Base-by-base conservation (phyloP, 208 protist genomes). In the Trypanosoma cruzi region DNA sequence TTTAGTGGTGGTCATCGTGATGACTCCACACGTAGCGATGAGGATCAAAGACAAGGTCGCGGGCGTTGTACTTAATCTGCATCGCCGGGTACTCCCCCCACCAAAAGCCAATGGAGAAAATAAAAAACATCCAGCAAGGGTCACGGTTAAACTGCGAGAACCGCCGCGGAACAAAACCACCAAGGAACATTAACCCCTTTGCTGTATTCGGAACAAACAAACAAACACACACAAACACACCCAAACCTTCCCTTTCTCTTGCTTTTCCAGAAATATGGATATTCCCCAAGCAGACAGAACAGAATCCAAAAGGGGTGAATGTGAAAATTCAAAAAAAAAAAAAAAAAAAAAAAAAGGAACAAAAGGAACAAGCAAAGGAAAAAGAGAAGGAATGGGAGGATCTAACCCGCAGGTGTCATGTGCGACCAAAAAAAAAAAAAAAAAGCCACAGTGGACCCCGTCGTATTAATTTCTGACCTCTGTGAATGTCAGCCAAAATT, bases 11-110 rank as follows among this genome's bases (percentile, higher is more conserved):
- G 32, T 93, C 90, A 64, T 91, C 84, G 37, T 85, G 87, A 73
- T 86, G 80, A 40, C 79, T 86, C 85, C 88, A 95, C 14, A 93
- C 82, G 76, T 95, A 95, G 68, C 90, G 90, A 82, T 93, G 90
- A 37, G 90, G 90, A 59, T 95, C 90, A 64, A 85, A 73, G 20
- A 93, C 66, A 40, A 93, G 71, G 68, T 90, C 85, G 29, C 84
- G 88, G 10, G 90, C 87, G 77, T 93, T 95, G 74, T 89, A 92
- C 77, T 95, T 95, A 73, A 92, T 85, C 62, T 83, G 75, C 81
- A 95, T 85, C 54, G 85, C 85, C 20, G 85, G 86, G 71, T 95
- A 95, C 68, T 95, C 90, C 49, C 90, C 88, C 40, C 82, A 63
- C 81, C 88, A 95, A 42, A 81, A 77, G 28, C 90, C 90, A 34